These are phyloP conservation scores for Neofusicoccum cordaticola DNA, from an alignment of 2,329 filamentous ascomycete species.

Conservation along the genomic window DNA sequence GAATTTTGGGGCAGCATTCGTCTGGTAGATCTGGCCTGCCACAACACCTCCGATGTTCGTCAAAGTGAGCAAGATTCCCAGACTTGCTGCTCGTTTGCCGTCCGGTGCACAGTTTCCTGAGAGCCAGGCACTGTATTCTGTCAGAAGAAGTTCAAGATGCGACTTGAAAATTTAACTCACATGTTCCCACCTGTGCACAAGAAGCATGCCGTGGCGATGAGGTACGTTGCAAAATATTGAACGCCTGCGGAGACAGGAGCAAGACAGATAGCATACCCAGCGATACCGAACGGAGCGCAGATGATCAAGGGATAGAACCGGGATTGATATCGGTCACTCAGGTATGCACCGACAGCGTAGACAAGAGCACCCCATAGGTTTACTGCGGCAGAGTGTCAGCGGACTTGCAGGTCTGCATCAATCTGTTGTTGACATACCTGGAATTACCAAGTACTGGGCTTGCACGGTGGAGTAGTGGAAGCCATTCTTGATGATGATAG, in stretches of 20 bases:
- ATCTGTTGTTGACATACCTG: not conserved
- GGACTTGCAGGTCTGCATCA: not conserved
- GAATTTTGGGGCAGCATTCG: constrained; percentile 27
- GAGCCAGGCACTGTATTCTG: constrained; percentile 26
- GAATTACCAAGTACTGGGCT: constrained; percentile 31
- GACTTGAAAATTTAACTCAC: not conserved
- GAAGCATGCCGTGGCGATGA: constrained; percentile 33
- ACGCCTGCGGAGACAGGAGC: constrained; percentile 26
- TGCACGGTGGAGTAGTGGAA: constrained; percentile 41
- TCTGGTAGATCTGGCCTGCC: constrained; percentile 33
- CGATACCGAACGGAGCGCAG: constrained; percentile 30
- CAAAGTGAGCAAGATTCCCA: constrained; percentile 32
- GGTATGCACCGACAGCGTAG: constrained; percentile 39
- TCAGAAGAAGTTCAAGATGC: not conserved
- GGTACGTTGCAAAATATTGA: constrained; percentile 33
- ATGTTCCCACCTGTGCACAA: constrained; percentile 35
- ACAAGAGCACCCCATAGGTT: constrained; percentile 42
- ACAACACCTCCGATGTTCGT: constrained; percentile 35
- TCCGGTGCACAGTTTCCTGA: constrained; percentile 32
- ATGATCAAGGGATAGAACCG: constrained; percentile 39
- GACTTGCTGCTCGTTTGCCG: constrained; percentile 31
- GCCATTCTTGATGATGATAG: constrained; percentile 42
- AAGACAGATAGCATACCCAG: constrained; percentile 32
- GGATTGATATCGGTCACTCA: constrained; percentile 37
- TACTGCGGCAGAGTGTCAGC: constrained; percentile 19